phyloP scores from a whole-genome alignment of 441 rosid species.

The Mallotus japonicus region DNA sequence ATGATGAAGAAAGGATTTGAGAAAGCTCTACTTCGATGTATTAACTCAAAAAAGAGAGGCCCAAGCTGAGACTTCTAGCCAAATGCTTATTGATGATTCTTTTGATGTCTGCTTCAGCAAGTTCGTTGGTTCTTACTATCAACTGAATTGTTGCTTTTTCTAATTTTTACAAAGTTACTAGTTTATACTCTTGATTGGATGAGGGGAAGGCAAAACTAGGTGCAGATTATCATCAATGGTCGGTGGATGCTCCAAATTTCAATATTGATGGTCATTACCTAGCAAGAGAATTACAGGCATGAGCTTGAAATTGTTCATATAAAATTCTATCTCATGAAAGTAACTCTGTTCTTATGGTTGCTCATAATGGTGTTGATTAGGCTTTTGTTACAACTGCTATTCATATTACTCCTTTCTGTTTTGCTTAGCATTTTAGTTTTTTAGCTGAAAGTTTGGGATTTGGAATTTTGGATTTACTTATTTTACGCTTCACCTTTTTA shows the following conservation, averaged over 20 bases:
- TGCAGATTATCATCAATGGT: conserved; percentile 71
- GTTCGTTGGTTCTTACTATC: conserved; percentile 23
- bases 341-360: conserved; percentile 83
- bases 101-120: conserved; percentile 55
- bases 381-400: conserved; percentile 83
- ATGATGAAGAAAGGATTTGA: conserved; percentile 82
- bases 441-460: not conserved
- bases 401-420: conserved; percentile 38
- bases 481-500: too few species aligned
- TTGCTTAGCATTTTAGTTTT: not conserved
- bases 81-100: conserved; percentile 68
- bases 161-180: too few species aligned
- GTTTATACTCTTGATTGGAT: conserved; percentile 23
- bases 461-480: not conserved
- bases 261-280: conserved; percentile 81
- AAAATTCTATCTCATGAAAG: conserved; percentile 69
- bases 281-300: conserved; percentile 79
- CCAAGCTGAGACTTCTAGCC: conserved; percentile 82
- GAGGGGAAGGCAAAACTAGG: conserved; percentile 77
- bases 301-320: conserved; percentile 68
- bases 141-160: not conserved
- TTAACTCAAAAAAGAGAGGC: conserved; percentile 82
- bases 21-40: conserved; percentile 85
- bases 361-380: conserved; percentile 93
- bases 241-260: conserved; percentile 73